phyloP scores from a whole-genome alignment of 1,139 yeast genomes.

The Ogataea hybrid region DNA sequence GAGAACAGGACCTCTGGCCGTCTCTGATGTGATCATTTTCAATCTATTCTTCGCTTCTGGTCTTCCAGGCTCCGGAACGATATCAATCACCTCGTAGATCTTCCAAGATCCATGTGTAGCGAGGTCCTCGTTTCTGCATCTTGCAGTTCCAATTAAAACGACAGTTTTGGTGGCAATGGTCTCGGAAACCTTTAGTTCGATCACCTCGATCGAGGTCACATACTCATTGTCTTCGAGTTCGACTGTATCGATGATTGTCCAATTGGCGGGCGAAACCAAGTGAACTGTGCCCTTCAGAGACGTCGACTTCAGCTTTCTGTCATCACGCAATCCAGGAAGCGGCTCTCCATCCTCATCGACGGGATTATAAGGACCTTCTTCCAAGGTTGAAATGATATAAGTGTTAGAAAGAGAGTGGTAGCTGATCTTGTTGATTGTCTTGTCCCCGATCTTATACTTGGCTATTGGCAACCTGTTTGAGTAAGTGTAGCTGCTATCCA shows the following conservation, averaged over 20 bases:
- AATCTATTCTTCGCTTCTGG: constrained; percentile 84
- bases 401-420: constrained; percentile 72
- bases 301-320: constrained; percentile 36
- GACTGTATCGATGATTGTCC: constrained; percentile 74
- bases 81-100: constrained; percentile 72
- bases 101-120: constrained; percentile 79
- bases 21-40: constrained; percentile 73
- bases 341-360: constrained; percentile 73
- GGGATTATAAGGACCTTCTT: constrained; percentile 60
- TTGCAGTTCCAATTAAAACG: constrained; percentile 76
- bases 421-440: constrained; percentile 65
- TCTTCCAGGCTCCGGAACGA: constrained; percentile 85
- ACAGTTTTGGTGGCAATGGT: constrained; percentile 49
- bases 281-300: constrained; percentile 61
- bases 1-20: constrained; percentile 82
- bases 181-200: constrained; percentile 50
- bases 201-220: constrained; percentile 56
- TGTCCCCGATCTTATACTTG: constrained; percentile 48
- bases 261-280: constrained; percentile 68
- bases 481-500: constrained; percentile 46
- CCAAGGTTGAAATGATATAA: constrained; percentile 62
- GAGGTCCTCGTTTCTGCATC: constrained; percentile 77
- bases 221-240: constrained; percentile 69
- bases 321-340: constrained; percentile 56
- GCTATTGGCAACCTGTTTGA: constrained; percentile 65